phyloP scores from a whole-genome alignment of 495 filamentous ascomycete species.

The Jackrogersella minutella region DNA sequence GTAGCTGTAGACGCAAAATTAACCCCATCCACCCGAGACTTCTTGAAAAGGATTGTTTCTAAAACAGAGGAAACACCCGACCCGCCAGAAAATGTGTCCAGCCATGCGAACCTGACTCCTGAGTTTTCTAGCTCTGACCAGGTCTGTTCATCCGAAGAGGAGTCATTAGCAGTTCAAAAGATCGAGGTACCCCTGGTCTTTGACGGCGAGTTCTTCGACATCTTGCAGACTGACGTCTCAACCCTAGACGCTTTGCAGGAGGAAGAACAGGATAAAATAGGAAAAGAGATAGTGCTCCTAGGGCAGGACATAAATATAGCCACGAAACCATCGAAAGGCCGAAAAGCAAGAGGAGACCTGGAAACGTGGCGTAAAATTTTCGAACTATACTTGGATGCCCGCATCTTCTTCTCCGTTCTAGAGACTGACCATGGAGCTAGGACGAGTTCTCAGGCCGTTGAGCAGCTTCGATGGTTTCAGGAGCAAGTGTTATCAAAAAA shows the following conservation, averaged over 20 bases:
- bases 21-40: conserved; percentile 60
- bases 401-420: conserved; percentile 75
- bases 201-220: conserved; percentile 73
- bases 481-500: conserved; percentile 61
- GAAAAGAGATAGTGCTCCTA: conserved; percentile 60
- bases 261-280: conserved; percentile 63
- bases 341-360: conserved; percentile 66
- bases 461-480: conserved; percentile 67
- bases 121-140: neutral
- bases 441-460: conserved; percentile 59
- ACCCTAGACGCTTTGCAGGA: conserved; percentile 67
- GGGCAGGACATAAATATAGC: conserved; percentile 64
- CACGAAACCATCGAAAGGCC: conserved; percentile 61
- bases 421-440: conserved; percentile 67
- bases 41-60: conserved; percentile 58
- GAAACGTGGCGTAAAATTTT: conserved; percentile 78
- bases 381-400: conserved; percentile 70
- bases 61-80: conserved; percentile 23
- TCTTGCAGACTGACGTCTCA: conserved; percentile 67
- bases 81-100: neutral
- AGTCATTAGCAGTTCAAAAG: conserved; percentile 38
- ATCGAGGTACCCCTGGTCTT: conserved; percentile 72
- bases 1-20: conserved; percentile 64
- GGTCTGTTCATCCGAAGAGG: neutral
- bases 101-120: neutral